A percentile compares a stretch with the other conserved stretches of the same genome.
Conservation (phyloP, 2,329 filamentous ascomycete species). For the Parascedosporium putredinis region DNA sequence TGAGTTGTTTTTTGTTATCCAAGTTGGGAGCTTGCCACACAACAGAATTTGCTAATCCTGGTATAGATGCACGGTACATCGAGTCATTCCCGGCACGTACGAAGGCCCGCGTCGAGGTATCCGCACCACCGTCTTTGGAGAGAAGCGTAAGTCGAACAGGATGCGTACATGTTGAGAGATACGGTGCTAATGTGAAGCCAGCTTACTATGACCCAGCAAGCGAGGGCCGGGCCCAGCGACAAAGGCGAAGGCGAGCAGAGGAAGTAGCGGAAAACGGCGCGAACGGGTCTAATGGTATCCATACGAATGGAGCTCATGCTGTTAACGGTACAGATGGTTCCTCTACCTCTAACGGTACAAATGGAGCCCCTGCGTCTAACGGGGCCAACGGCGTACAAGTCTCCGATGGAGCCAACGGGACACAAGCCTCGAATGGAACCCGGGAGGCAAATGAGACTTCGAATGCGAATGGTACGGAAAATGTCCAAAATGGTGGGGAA, state of each 20-base stretch:
- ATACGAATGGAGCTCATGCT: too few species aligned
- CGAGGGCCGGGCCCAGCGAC: constrained; percentile 17
- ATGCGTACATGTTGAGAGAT: neutral
- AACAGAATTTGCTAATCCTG: neutral
- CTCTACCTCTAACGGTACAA: too few species aligned
- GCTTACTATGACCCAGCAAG: constrained; percentile 23
- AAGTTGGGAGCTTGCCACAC: neutral
- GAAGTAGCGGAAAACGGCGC: neutral
- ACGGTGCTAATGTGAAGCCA: constrained; percentile 8
- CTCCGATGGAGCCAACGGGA: too few species aligned
- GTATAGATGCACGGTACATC: constrained; percentile 24
- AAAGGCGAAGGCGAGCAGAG: constrained; percentile 13
- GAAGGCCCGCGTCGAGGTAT: constrained; percentile 26
- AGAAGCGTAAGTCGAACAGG: constrained; percentile 25
- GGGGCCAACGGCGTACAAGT: too few species aligned
- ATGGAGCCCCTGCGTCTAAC: too few species aligned
- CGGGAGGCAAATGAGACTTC: too few species aligned
- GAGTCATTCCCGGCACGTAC: constrained; percentile 31
- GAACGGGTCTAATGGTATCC: neutral
- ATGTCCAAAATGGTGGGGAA: too few species aligned
- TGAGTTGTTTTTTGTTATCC: constrained; percentile 8
- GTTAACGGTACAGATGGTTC: too few species aligned
- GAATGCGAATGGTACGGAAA: too few species aligned
- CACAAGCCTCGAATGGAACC: too few species aligned
- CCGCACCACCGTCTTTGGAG: constrained; percentile 31